Evolutionary conservation across 306 rosid genomes (phyloP).

Genomic region (Betula pendula): DNA sequence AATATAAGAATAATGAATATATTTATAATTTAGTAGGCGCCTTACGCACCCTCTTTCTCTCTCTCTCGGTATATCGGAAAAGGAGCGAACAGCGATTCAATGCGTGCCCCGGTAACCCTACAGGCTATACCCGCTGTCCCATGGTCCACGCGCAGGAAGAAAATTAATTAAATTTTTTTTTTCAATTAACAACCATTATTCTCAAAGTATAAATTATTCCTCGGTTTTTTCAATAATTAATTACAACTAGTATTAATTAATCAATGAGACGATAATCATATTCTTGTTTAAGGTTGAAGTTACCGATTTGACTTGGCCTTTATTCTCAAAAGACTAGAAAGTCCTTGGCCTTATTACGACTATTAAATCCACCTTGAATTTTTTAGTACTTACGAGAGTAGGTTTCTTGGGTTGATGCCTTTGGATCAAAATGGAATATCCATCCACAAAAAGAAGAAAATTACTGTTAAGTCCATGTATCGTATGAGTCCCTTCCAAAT

Average conservation of each 20-base stretch:
- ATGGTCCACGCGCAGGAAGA: not conserved
- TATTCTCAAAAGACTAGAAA: not conserved
- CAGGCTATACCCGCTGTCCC: constrained; percentile 31
- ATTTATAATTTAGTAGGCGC: not conserved
- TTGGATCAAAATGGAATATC: not conserved
- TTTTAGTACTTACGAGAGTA: not conserved
- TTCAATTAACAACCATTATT: not conserved
- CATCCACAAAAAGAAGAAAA: not conserved
- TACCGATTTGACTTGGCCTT: not conserved
- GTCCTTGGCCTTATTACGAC: not conserved
- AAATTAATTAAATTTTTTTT: not conserved
- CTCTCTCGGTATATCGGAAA: not conserved
- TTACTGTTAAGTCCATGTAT: not conserved
- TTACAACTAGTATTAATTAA: not conserved
- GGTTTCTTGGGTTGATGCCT: not conserved
- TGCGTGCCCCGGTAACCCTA: constrained; percentile 39
- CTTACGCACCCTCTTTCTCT: not conserved
- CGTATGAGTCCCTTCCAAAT: not conserved
- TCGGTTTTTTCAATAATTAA: not conserved
- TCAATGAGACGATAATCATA: not conserved
- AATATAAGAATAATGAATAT: no score
- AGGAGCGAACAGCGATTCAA: constrained; percentile 21
- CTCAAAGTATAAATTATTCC: not conserved
- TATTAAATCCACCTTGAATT: not conserved
- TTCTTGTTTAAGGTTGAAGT: not conserved